These are phyloP conservation scores for Russula olivacea DNA, from an alignment of 768 basidiomycete genomes.

Conservation along the genomic window DNA sequence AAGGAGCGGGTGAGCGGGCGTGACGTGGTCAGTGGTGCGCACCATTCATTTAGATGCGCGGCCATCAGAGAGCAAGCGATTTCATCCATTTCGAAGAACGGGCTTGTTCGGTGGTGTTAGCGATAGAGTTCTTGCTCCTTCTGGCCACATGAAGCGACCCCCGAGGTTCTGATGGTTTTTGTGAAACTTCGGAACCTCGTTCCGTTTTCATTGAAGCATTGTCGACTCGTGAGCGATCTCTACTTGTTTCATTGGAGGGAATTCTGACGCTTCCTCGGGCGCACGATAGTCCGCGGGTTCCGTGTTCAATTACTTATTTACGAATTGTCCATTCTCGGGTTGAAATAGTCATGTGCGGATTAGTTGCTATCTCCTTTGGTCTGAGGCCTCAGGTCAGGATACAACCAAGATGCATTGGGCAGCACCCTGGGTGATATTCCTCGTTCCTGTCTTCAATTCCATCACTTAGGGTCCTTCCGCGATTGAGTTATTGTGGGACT, in stretches of 20 bases:
- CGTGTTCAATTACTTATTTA: background rate
- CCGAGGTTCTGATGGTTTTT: background rate
- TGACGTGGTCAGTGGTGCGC: background rate
- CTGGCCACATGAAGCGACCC: background rate
- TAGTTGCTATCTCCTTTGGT: background rate
- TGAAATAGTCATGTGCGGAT: background rate
- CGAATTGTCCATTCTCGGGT: background rate
- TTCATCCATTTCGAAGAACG: background rate
- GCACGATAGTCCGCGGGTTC: background rate
- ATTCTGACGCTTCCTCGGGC: background rate
- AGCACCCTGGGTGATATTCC: background rate
- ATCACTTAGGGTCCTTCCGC: background rate
- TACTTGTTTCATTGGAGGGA: background rate
- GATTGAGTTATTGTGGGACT: background rate
- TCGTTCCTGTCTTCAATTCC: background rate
- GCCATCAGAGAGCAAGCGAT: background rate
- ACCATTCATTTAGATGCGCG: background rate
- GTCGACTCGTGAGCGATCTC: background rate
- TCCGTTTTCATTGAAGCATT: background rate
- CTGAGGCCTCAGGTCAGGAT: background rate
- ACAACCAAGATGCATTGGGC: background rate
- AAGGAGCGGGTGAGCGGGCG: background rate
- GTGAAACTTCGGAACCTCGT: background rate
- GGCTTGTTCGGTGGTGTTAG: background rate
- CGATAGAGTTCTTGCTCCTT: background rate